These are phyloP conservation scores for Magnolia kwangsiensis DNA, from an alignment of 164 flowering plant species.

Conservation along the genomic window DNA sequence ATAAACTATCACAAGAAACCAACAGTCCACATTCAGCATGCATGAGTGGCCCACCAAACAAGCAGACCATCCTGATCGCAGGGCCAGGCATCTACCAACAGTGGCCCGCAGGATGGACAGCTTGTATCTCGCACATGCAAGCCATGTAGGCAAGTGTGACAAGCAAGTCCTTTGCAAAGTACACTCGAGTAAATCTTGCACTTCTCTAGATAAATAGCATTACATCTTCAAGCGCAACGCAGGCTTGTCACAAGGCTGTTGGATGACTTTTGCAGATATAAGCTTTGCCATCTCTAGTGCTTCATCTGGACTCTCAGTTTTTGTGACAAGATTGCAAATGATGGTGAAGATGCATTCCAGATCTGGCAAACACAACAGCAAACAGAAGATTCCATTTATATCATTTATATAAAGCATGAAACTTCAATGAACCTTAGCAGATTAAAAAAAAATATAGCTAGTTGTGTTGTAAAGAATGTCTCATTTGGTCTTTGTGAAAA, in stretches of 20 bases:
- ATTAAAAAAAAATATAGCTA: not conserved
- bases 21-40: not conserved
- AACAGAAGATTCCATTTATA: not conserved
- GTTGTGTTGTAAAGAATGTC: not conserved
- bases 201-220: not conserved
- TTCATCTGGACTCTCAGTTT: slow-evolving; percentile 65
- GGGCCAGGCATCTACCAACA: not conserved
- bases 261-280: slow-evolving; percentile 56
- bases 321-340: slow-evolving; percentile 84
- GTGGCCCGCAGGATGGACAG: too few relatives aligned
- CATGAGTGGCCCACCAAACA: not conserved
- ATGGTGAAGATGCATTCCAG: slow-evolving; percentile 81
- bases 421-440: too few relatives aligned
- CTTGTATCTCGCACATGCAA: too few relatives aligned
- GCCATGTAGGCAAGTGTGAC: not conserved
- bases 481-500: too few relatives aligned
- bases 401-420: too few relatives aligned
- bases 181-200: not conserved
- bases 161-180: not conserved
- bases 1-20: too few relatives aligned
- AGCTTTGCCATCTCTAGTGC: slow-evolving; percentile 76
- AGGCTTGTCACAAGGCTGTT: slow-evolving; percentile 81
- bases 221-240: slow-evolving; percentile 90
- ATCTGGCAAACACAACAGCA: slow-evolving; percentile 36
- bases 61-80: not conserved